Base-by-base conservation (phyloP, 1,284 basidiomycete genomes). In the Sporisorium scitamineum region DNA sequence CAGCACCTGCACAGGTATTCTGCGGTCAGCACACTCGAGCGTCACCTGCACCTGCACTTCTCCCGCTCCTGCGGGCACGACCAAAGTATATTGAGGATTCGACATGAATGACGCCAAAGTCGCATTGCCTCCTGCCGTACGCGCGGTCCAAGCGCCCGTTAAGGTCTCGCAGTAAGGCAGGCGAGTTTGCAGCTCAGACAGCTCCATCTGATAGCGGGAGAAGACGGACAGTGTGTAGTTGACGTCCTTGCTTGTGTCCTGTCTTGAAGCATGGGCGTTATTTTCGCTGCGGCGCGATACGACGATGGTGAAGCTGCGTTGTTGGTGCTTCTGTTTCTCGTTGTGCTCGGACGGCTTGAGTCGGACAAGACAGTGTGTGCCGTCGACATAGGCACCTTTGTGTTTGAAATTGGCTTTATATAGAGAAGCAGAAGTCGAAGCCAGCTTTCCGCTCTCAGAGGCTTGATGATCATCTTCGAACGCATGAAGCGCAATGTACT, bases 21-120 rank as follows among this genome's bases (percentile, higher is more conserved):
- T 90, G 0, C 71, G 72, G 77, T 89, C 90, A 10, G 89, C 87
- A 0, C 90, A 90, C 65, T 90, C 89, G 32, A 91, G 84, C 2
- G 87, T 87, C 9, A 94, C 65, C 13, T 88, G 87, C 50, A 81
- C 67, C 11, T 68, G 78, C 54, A 77, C 64, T 54, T 9, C n/a
- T 9, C 10, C 32, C 57, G 4, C 54, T n/a, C n/a, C 41, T 14
- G 34, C 3, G 9, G 54, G 39, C 6, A 58, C 63, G 3, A 85
- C 87, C 5, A 97, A 86, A 53, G 88, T 88, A 84, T 93, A 97
- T 83, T 97, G 94, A 0, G 95, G 95, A 82, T 98, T 98, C 63
- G 90, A 86, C 90, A 95, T 92, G 86, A 93, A 97, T 0, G 92
- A 91, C 0, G 93, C 89, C 76, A 90, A 88, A 0, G 89, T 90